Conservation (phyloP, 805 yeast genomes). For the Candida ipomoeae region DNA sequence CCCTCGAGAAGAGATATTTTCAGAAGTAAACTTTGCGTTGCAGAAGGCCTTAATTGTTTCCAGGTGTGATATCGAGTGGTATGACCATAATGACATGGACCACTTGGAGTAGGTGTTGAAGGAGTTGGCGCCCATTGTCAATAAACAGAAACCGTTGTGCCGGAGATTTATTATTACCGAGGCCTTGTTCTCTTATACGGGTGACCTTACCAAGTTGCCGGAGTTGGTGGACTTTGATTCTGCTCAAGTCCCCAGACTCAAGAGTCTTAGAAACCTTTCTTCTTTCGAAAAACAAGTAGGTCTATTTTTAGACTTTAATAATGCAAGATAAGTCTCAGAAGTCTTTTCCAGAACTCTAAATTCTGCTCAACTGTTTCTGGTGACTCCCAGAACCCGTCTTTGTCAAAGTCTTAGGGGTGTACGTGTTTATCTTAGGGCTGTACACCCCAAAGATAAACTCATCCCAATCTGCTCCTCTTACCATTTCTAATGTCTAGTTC, state of each 20-base stretch:
- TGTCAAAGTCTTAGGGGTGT: no score
- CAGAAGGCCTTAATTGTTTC: constrained; percentile 88
- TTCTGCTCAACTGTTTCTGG: no score
- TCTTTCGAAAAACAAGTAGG: no score
- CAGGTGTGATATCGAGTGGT: constrained; percentile 81
- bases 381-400: no score
- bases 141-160: constrained; percentile 71
- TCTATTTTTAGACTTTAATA: no score
- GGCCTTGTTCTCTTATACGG: constrained; percentile 77
- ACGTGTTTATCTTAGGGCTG: no score
- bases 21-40: constrained; percentile 36
- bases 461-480: not conserved
- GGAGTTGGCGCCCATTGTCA: constrained; percentile 56
- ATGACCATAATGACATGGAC: constrained; percentile 82
- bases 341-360: no score
- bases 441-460: no score
- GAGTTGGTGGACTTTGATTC: constrained; percentile 40
- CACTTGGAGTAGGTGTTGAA: constrained; percentile 68
- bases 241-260: no score
- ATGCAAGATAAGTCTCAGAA: no score
- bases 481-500: not conserved
- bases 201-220: constrained; percentile 72
- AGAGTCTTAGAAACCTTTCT: no score
- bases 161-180: constrained; percentile 91
- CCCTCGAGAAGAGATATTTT: no score